Conservation (phyloP, 2,329 filamentous ascomycete genomes). For the Diplodia mutila region DNA sequence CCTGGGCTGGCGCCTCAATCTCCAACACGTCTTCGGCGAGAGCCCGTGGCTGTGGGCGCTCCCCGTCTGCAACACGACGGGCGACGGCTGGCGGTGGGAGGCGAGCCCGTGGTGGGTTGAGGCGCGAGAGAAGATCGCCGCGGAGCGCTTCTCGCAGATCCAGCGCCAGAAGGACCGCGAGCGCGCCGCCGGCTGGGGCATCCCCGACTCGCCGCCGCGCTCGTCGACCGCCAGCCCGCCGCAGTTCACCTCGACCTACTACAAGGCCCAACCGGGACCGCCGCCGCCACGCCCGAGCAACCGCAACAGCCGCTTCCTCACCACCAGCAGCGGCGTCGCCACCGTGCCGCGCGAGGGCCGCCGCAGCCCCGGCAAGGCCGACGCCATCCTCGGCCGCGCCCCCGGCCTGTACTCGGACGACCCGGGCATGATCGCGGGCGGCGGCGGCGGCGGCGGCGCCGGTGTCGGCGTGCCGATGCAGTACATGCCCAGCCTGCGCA, state of each 20-base stretch:
- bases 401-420: conserved; percentile 41
- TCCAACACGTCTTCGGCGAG: conserved; percentile 80
- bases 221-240: neutral
- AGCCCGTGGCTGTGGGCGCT: conserved; percentile 74
- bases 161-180: conserved; percentile 65
- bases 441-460: neutral
- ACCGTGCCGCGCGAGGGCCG: conserved; percentile 40
- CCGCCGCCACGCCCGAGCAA: neutral
- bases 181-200: conserved; percentile 69
- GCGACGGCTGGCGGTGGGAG: conserved; percentile 95
- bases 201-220: conserved; percentile 30
- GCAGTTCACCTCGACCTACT: conserved; percentile 10
- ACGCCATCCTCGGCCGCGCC: conserved; percentile 47
- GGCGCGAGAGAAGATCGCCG: conserved; percentile 64
- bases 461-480: conserved; percentile 46
- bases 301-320: conserved; percentile 39
- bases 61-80: conserved; percentile 81
- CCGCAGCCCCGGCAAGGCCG: conserved; percentile 45
- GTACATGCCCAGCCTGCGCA: conserved; percentile 33
- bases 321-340: conserved; percentile 39
- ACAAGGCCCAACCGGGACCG: neutral
- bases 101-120: conserved; percentile 77
- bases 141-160: conserved; percentile 43
- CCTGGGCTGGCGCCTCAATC: conserved; percentile 78
- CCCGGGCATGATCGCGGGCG: neutral